Evolutionary conservation across 164 flowering plant genomes (phyloP), one percentile per base, ranked within the genome.

Genomic region (Sedum album): DNA sequence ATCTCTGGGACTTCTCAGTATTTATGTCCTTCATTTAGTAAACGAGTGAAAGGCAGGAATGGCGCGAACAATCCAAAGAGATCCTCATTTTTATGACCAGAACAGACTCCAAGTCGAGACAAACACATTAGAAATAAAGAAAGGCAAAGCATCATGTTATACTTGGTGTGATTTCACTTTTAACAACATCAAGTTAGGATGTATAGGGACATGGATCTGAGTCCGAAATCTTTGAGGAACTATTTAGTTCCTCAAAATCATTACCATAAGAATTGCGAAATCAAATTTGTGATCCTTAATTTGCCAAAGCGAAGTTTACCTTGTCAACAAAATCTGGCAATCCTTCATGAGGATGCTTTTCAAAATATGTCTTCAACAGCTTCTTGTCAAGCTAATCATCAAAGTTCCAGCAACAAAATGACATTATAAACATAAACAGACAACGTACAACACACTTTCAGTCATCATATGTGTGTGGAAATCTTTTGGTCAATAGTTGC

Each of bases 271-370:
- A n/a, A n/a, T n/a, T n/a, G n/a, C n/a, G n/a, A n/a, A n/a, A n/a
- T n/a, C n/a, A n/a, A n/a, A 66, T 39, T 41, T 65, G 17, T 64
- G 69, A 17, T 46, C 31, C 68, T 39, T 38, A n/a, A n/a, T 28
- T n/a, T 30, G 46, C 51, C 31, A 57, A 66, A 55, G 31, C 11
- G 61, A 55, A 55, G 5, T 26, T 31, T 87, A 95, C 97, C 97
- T 95, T 95, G 71, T 95, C 95, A 65, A 83, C 68, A 83, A 88
- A 90, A 28, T 87, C 88, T 67, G 99, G 99, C 30, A 90, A 85
- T 46, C 86, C 69, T 53, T 81, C 82, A 15, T 69, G 81, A 65
- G 79, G 88, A 79, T 87, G 89, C 65, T 84, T 77, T n/a, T 46
- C 80, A 79, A 95, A 92, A 71, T 80, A 90, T 68, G 70, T 85